These are phyloP conservation scores for Suillus paluster DNA, from an alignment of 768 basidiomycete species.

Conservation along the genomic window DNA sequence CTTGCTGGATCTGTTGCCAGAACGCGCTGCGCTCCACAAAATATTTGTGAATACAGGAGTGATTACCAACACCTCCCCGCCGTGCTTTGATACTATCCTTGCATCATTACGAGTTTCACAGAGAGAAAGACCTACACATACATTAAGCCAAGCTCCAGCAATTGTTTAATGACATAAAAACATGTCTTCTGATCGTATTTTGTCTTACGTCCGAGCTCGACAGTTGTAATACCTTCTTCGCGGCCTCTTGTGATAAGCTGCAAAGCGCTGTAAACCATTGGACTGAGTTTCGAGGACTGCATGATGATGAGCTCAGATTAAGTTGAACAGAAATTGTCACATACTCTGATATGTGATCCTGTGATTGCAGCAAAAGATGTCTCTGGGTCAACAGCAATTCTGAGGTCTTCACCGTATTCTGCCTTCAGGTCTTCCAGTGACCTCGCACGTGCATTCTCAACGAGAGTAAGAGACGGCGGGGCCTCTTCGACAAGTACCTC, in stretches of 20 bases:
- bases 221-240: constrained; percentile 76
- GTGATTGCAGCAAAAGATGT: constrained; percentile 80
- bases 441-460: constrained; percentile 58
- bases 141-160: constrained; percentile 77
- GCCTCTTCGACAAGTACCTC: constrained; percentile 48
- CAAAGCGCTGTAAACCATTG: constrained; percentile 83
- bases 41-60: constrained; percentile 82
- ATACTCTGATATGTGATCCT: constrained; percentile 81
- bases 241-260: constrained; percentile 85
- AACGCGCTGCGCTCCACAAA: constrained; percentile 76
- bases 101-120: constrained; percentile 1
- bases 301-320: constrained; percentile 15
- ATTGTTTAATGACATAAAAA: constrained; percentile 81
- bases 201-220: constrained; percentile 76
- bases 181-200: constrained; percentile 90
- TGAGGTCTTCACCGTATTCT: constrained; percentile 63
- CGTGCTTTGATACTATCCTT: constrained; percentile 70
- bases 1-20: constrained; percentile 80
- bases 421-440: constrained; percentile 59
- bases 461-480: constrained; percentile 52
- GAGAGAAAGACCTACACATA: constrained; percentile 38
- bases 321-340: constrained; percentile 26
- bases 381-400: constrained; percentile 77
- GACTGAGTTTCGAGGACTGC: constrained; percentile 79
- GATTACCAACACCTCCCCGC: constrained; percentile 73